Evolutionary conservation across 768 basidiomycete species (phyloP).

Genomic region (Naganishia randhawae): DNA sequence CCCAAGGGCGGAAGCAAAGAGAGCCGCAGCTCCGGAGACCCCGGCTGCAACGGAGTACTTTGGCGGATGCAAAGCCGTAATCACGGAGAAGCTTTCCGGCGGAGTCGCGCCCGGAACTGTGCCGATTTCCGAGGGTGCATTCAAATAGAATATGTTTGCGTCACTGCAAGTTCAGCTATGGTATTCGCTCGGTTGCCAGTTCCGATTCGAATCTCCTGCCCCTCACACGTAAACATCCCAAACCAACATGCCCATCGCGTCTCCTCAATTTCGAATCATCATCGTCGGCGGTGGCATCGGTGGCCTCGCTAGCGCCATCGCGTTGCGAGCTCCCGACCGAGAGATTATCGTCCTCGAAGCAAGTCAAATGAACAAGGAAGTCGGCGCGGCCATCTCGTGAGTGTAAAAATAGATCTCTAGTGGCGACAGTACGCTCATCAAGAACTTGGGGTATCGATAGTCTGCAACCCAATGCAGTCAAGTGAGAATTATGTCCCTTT

Average conservation of each 20-base stretch:
- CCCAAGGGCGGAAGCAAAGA: not conserved
- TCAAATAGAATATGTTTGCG: not conserved
- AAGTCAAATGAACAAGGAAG: constrained; percentile 20
- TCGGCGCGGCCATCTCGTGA: constrained; percentile 22
- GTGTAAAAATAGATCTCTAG: too few species aligned
- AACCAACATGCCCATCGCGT: not conserved
- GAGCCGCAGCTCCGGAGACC: not conserved
- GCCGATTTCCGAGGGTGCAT: not conserved
- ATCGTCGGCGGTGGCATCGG: constrained; percentile 22
- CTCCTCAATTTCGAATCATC: not conserved
- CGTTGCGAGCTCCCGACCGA: not conserved
- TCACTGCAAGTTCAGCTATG: too few species aligned
- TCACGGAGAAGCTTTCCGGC: not conserved
- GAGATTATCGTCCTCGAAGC: constrained; percentile 15
- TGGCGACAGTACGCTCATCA: not conserved
- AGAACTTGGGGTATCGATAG: not conserved
- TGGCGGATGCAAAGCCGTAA: not conserved
- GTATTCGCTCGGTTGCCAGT: not conserved
- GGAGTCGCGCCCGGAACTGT: not conserved
- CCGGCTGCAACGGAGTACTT: not conserved
- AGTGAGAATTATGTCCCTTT: not conserved
- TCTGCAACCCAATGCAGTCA: constrained; percentile 10
- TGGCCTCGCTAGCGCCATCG: constrained; percentile 10
- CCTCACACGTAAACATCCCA: not conserved
- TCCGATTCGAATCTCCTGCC: not conserved